Evolutionary conservation across 345 rosid species (phyloP).

Genomic region (Erysimum cheiranthoides): DNA sequence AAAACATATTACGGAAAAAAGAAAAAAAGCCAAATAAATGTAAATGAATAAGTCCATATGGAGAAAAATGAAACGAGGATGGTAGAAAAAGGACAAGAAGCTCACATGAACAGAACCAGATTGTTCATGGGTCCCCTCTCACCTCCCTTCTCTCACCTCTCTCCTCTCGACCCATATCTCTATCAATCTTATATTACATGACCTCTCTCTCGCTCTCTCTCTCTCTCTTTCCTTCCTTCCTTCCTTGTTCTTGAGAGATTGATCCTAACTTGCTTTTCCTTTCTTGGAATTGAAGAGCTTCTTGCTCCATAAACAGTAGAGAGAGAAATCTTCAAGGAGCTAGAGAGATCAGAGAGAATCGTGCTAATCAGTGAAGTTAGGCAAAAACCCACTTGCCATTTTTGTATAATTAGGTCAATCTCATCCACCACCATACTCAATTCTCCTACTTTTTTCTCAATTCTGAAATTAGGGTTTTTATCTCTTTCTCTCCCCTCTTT

Average conservation of each 20-base stretch:
- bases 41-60: slow-evolving; percentile 32
- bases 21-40: slow-evolving; percentile 15
- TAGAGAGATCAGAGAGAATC: slow-evolving; percentile 22
- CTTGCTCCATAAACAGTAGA: slow-evolving; percentile 35
- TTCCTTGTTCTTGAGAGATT: slow-evolving; percentile 33
- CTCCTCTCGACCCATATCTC: slow-evolving; percentile 41
- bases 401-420: slow-evolving; percentile 52
- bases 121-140: slow-evolving; percentile 45
- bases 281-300: slow-evolving; percentile 30
- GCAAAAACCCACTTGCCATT: slow-evolving; percentile 40
- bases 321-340: slow-evolving; percentile 15
- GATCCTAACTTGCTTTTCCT: slow-evolving; percentile 15
- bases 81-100: slow-evolving; percentile 49
- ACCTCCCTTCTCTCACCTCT: slow-evolving; percentile 6
- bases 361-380: slow-evolving; percentile 46
- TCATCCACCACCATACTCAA: slow-evolving; percentile 39
- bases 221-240: not conserved
- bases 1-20: slow-evolving; percentile 22
- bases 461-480: slow-evolving; percentile 41
- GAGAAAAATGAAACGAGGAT: slow-evolving; percentile 39
- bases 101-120: slow-evolving; percentile 53
- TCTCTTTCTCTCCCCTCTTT: slow-evolving; percentile 20
- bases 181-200: slow-evolving; percentile 36
- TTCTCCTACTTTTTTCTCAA: slow-evolving; percentile 22
- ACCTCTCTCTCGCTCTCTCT: not conserved